These are phyloP conservation scores for Starmerella ratchasimensis DNA, from an alignment of 805 yeast species.

Conservation along the genomic window DNA sequence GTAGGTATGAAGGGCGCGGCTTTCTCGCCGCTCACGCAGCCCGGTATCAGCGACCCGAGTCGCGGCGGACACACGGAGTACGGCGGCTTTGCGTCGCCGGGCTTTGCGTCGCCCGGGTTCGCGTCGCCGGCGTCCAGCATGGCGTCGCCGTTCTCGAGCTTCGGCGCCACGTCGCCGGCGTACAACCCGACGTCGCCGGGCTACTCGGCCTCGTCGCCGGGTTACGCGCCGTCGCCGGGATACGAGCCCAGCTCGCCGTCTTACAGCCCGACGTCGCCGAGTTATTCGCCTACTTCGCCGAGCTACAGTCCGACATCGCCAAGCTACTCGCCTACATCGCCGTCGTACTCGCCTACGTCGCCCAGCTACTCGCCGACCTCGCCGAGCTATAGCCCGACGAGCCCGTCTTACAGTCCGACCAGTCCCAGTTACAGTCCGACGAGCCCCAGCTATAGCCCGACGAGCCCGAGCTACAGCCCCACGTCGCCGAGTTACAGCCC, in stretches of 20 bases:
- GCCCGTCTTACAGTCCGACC: constrained; percentile 68
- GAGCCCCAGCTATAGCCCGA: constrained; percentile 48
- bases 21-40: constrained; percentile 83
- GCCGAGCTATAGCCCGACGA: constrained; percentile 61
- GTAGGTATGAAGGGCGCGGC: constrained; percentile 58
- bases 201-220: constrained; percentile 65
- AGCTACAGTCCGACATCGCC: constrained; percentile 42
- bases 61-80: constrained; percentile 81
- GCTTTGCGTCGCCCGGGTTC: constrained; percentile 41
- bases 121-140: constrained; percentile 27
- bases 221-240: constrained; percentile 21
- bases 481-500: constrained; percentile 58
- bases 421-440: constrained; percentile 72
- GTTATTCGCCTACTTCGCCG: constrained; percentile 56
- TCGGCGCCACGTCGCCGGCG: constrained; percentile 32
- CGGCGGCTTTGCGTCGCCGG: constrained; percentile 46
- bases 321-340: constrained; percentile 51
- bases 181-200: constrained; percentile 61
- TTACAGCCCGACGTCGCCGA: constrained; percentile 56
- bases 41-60: constrained; percentile 60
- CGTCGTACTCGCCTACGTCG: constrained; percentile 53
- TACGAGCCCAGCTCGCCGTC: constrained; percentile 20
- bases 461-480: constrained; percentile 67
- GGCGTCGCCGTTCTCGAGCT: constrained; percentile 37
- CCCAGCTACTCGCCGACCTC: constrained; percentile 48